A percentile compares a stretch with the other conserved stretches of the same genome.
These are phyloP conservation scores for Mycena vulgaris DNA, from an alignment of 768 basidiomycete species.

Conservation along the genomic window DNA sequence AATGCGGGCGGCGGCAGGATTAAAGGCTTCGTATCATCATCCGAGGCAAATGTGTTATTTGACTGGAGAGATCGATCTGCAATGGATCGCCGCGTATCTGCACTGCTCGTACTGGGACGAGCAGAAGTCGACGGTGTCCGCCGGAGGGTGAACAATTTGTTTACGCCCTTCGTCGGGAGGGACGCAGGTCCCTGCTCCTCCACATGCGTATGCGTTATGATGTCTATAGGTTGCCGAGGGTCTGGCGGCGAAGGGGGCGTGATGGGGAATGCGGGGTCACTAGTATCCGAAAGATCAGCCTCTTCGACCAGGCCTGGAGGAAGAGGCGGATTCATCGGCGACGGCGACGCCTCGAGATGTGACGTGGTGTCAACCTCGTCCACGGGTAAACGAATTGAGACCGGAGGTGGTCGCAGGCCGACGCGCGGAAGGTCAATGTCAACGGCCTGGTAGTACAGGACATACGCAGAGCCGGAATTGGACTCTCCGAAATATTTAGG, in stretches of 20 bases:
- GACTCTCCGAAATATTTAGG: slow-evolving; percentile 95
- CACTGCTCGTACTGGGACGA: slow-evolving; percentile 34
- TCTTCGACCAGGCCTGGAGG: slow-evolving; percentile 48
- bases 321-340: slow-evolving; percentile 41
- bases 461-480: slow-evolving; percentile 91
- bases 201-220: slow-evolving; percentile 18
- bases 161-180: slow-evolving; percentile 34
- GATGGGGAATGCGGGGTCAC: slow-evolving; percentile 44
- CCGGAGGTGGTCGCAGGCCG: slow-evolving; percentile 67
- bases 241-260: slow-evolving; percentile 41
- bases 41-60: slow-evolving; percentile 18
- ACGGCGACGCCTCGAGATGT: slow-evolving; percentile 44
- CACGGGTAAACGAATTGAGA: slow-evolving; percentile 41
- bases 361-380: slow-evolving; percentile 42
- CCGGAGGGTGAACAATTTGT: slow-evolving; percentile 50
- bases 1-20: slow-evolving; percentile 20
- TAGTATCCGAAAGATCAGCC: slow-evolving; percentile 45
- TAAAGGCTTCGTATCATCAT: slow-evolving; percentile 30
- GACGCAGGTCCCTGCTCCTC: slow-evolving; percentile 21
- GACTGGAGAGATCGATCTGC: slow-evolving; percentile 47
- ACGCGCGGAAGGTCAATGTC: slow-evolving; percentile 85
- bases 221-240: slow-evolving; percentile 26
- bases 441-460: slow-evolving; percentile 95
- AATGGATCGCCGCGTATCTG: slow-evolving; percentile 46
- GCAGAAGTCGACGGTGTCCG: slow-evolving; percentile 52